phyloP scores from a whole-genome alignment of 2,329 filamentous ascomycete species.

The Hymenoscyphus fraxineus region DNA sequence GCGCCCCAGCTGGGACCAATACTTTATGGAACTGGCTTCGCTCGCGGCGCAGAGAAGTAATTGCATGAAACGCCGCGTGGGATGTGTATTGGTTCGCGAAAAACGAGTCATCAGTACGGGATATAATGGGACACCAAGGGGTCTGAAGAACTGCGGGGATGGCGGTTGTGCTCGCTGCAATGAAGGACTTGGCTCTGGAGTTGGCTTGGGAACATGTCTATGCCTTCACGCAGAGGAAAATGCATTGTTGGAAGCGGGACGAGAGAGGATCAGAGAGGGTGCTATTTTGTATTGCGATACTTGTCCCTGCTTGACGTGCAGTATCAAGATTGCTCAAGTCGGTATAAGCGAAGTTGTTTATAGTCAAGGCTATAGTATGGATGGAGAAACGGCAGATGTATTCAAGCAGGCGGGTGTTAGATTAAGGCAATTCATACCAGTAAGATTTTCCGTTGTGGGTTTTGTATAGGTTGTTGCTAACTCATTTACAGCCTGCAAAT shows the following conservation, averaged over 20 bases:
- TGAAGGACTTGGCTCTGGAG: slow-evolving; percentile 63
- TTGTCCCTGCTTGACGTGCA: slow-evolving; percentile 95
- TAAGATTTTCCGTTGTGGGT: slow-evolving; percentile 41
- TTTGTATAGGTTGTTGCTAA: slow-evolving; percentile 18
- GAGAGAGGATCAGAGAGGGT: slow-evolving; percentile 80
- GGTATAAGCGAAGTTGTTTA: slow-evolving; percentile 96
- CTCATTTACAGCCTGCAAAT: slow-evolving; percentile 52
- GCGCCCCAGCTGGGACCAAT: slow-evolving; percentile 89
- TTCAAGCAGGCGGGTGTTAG: slow-evolving; percentile 79
- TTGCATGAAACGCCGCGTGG: slow-evolving; percentile 97
- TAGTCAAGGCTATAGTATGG: slow-evolving; percentile 91
- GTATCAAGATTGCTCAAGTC: slow-evolving; percentile 97
- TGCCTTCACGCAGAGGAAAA: slow-evolving; percentile 99
- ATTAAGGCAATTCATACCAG: slow-evolving; percentile 82
- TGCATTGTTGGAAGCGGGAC: slow-evolving; percentile 86
- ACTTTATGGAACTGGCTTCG: slow-evolving; percentile 96
- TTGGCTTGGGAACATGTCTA: slow-evolving; percentile 78
- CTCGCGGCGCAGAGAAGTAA: slow-evolving; percentile 88
- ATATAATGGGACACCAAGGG: slow-evolving; percentile 95
- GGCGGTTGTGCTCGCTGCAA: slow-evolving; percentile 91
- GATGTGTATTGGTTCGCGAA: slow-evolving; percentile 85
- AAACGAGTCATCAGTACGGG: slow-evolving; percentile 89
- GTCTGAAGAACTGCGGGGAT: slow-evolving; percentile 84
- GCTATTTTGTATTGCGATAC: slow-evolving; percentile 91
- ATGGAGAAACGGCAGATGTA: slow-evolving; percentile 75